Conservation (phyloP, 73 alveolate genomes). For the Uronychia setigera region DNA sequence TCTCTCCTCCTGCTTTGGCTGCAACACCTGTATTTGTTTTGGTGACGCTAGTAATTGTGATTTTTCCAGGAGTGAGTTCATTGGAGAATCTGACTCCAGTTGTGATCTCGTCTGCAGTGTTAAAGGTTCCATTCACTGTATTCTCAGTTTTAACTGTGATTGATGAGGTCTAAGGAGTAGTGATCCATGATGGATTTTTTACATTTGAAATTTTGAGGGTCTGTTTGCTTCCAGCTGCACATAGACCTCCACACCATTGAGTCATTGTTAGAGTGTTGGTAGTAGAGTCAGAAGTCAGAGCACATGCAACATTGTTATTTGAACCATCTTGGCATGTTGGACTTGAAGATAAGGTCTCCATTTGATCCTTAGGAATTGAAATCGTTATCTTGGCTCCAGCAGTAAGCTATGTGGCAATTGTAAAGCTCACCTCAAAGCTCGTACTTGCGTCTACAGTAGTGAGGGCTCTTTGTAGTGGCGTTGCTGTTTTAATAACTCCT, state of each 20-base stretch:
- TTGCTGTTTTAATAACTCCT: not conserved
- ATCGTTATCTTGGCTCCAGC: not conserved
- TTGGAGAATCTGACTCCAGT: conserved; percentile 17
- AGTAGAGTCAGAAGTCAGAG: conserved; percentile 3
- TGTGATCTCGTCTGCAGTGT: conserved; percentile 6
- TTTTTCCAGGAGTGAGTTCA: conserved; percentile 2
- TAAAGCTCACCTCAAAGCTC: not conserved
- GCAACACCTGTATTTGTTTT: conserved; percentile 6
- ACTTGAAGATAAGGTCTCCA: not conserved
- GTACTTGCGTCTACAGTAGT: conserved; percentile 11
- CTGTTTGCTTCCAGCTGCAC: conserved; percentile 20
- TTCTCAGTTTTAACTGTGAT: conserved; percentile 1
- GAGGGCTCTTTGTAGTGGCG: not conserved
- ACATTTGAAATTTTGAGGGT: conserved; percentile 1
- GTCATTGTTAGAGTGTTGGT: not conserved
- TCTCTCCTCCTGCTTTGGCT: conserved; percentile 5
- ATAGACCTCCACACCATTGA: conserved; percentile 23
- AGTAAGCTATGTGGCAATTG: not conserved
- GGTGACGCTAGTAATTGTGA: not conserved
- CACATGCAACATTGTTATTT: not conserved
- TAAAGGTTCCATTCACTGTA: not conserved
- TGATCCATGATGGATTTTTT: conserved; percentile 11
- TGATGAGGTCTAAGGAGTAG: conserved; percentile 12
- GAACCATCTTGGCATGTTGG: conserved; percentile 21
- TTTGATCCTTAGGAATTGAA: conserved; percentile 19